These are phyloP conservation scores for Lodderomyces parapsilosis DNA, from an alignment of 1,139 yeast genomes.

Conservation along the genomic window DNA sequence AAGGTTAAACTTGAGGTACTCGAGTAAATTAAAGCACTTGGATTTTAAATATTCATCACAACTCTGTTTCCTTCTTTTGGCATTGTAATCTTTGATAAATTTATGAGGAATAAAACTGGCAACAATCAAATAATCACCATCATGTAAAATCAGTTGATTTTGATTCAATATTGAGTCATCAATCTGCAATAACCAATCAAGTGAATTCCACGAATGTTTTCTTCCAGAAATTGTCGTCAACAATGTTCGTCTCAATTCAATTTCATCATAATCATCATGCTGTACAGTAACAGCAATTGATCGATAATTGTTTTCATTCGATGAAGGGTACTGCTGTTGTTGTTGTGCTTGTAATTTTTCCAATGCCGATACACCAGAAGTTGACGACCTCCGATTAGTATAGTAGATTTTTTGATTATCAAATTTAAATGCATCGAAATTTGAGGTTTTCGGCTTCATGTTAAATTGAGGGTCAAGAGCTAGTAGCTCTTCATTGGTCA, in stretches of 20 bases:
- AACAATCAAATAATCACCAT: slow-evolving; percentile 42
- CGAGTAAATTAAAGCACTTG: slow-evolving; percentile 40
- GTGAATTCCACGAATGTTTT: slow-evolving; percentile 45
- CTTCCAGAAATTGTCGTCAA: slow-evolving; percentile 41
- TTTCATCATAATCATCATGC: slow-evolving; percentile 30
- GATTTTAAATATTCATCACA: slow-evolving; percentile 32
- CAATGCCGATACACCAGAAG: slow-evolving; percentile 12
- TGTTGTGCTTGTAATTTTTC: slow-evolving; percentile 6
- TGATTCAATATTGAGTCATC: slow-evolving; percentile 11
- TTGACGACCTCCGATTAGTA: slow-evolving; percentile 20
- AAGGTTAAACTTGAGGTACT: slow-evolving; percentile 31
- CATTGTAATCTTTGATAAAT: slow-evolving; percentile 21
- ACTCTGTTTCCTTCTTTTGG: slow-evolving; percentile 13
- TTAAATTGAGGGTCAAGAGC: slow-evolving; percentile 58
- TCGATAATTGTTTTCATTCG: slow-evolving; percentile 42
- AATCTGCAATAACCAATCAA: slow-evolving; percentile 35
- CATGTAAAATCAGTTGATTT: slow-evolving; percentile 24
- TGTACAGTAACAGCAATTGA: slow-evolving; percentile 39
- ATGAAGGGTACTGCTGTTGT: slow-evolving; percentile 26
- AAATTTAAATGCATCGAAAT: slow-evolving; percentile 40
- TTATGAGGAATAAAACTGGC: slow-evolving; percentile 38
- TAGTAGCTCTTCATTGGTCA: slow-evolving; percentile 64
- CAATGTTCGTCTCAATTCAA: slow-evolving; percentile 27
- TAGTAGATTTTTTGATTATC: slow-evolving; percentile 40
- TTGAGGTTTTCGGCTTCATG: slow-evolving; percentile 30